Base-by-base conservation (phyloP, 345 rosid species). In the Melaleuca quinquenervia region DNA sequence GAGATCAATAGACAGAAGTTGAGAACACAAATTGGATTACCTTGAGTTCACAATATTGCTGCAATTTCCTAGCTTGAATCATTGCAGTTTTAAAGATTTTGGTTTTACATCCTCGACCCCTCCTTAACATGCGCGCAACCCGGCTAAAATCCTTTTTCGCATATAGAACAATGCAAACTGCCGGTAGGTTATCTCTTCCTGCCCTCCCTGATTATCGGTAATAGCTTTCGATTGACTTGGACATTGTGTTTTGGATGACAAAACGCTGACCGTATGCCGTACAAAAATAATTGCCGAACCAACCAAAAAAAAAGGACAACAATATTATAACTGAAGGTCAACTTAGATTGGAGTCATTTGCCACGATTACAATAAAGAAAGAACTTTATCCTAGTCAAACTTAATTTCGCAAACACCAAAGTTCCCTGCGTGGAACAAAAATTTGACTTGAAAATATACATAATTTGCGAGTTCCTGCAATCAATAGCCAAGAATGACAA, bases 121-220 rank as follows among this genome's bases (percentile, higher is more conserved):
- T 94, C 74, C 98, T 92, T 82, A 97, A 87, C 99, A 94, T 97
- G 85, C 98, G 96, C 12, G 94, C 98, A 15, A 97, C 93, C 86
- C 96, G 91, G 84, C 99, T 96, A 88, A 97, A 97, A 86, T 97
- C 99, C 92, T 94, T 97, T 93, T 94, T 94, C 90, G 92, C 97
- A 91, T 92, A 97, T 55, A 96, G 89, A 86, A 92, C 94, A 89
- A 96, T 91, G 90, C 98, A 92, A 55, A 85, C 91, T 60, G 98
- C 92, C 49, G 92, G 94, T 86, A 89, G 91, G 87, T 91, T 93
- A 85, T 96, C 99, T 85, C 99, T 93, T 76, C 97, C 98, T 50
- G 98, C 98, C 89, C 99, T 93, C 83, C 99, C 98, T 44, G 94
- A 96, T 90, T 97, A 97, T 92, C 94, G 98, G 86, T 96, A 95